Percentiles rank a stretch among this genome's conserved stretches.
Evolutionary conservation across 768 basidiomycete genomes (phyloP).

Genomic region (Amanita rimosa): DNA sequence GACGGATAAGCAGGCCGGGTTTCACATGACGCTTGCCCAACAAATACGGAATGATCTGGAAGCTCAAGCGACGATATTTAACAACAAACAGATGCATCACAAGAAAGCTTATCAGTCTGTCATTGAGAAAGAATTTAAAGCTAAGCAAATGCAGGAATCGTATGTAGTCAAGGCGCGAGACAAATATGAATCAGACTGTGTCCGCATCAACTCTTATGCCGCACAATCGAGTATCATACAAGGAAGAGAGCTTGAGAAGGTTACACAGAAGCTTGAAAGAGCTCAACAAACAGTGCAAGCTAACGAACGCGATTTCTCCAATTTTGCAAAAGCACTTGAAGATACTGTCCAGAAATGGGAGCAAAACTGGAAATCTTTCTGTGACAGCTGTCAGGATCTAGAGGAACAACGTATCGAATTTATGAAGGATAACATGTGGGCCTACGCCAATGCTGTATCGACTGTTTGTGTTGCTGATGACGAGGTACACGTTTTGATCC

Average conservation of each 20-base stretch:
- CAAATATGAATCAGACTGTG: constrained; percentile 88
- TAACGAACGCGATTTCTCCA: constrained; percentile 90
- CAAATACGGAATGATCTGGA: constrained; percentile 75
- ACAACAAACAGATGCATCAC: constrained; percentile 54
- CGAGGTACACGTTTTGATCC: constrained; percentile 44
- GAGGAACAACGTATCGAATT: constrained; percentile 94
- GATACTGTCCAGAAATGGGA: constrained; percentile 86
- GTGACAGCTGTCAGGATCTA: constrained; percentile 90
- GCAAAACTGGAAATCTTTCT: constrained; percentile 87
- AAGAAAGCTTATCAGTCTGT: constrained; percentile 61
- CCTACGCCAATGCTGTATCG: constrained; percentile 92
- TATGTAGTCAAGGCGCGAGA: constrained; percentile 85
- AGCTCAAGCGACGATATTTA: constrained; percentile 45
- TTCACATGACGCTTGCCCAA: constrained; percentile 62
- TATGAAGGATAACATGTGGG: constrained; percentile 93
- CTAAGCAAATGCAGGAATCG: constrained; percentile 76
- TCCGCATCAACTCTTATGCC: constrained; percentile 88
- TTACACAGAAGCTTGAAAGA: constrained; percentile 76
- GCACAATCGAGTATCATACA: constrained; percentile 87
- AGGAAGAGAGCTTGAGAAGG: constrained; percentile 88
- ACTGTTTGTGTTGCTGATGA: constrained; percentile 93
- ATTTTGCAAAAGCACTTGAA: constrained; percentile 68
- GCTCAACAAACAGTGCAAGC: constrained; percentile 85
- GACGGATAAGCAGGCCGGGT: constrained; percentile 71
- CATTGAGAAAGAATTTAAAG: constrained; percentile 88